Base-by-base conservation (phyloP, 2,329 filamentous ascomycete species). In the Elsinoe perseae region DNA sequence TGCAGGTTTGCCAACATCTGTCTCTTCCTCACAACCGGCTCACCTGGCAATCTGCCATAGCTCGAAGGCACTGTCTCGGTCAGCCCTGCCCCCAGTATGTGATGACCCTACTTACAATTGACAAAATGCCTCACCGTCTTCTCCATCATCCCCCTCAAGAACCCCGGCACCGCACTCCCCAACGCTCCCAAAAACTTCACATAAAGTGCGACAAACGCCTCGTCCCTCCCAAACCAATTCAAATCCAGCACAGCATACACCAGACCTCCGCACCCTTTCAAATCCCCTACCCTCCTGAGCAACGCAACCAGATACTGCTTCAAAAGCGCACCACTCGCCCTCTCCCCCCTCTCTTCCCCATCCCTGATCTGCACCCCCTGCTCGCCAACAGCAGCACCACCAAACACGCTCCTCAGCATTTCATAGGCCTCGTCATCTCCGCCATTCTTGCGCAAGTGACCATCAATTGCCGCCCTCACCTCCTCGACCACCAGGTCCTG, bases 111-210 rank as follows among this genome's bases (percentile, higher is more conserved):
- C 70, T 63, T 72, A 77, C 75, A 63, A 58, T 76, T 80, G 57
- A 80, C 78, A 65, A 98, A 88, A 68, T 89, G 85, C 59, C 83
- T 80, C 56, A 95, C 84, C 58, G 97, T 79, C 82, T 89, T 92
- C 57, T 82, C 79, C 57, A 96, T 78, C 36, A 95, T 84, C 18
- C 82, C 77, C 20, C 78, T 79, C 30, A 95, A 80, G 70, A 89
- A 95, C 12, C 82, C 84, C 43, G 87, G 85, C 65, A 96, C 89
- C 0, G 90, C 86, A 59, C 88, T 95, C 54, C 90, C 83, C 44
- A 98, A 74, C 52, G 78, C 79, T 23, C 77, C 77, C 50, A 85
- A 64, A 58, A 84, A 80, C 38, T 77, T 71, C 56, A 77, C 73
- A 67, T 79, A 85, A 5, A 80, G 68, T 58, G 74, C 75, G 48